These are phyloP conservation scores for Boletus edulis DNA, from an alignment of 768 basidiomycete genomes.

Conservation along the genomic window DNA sequence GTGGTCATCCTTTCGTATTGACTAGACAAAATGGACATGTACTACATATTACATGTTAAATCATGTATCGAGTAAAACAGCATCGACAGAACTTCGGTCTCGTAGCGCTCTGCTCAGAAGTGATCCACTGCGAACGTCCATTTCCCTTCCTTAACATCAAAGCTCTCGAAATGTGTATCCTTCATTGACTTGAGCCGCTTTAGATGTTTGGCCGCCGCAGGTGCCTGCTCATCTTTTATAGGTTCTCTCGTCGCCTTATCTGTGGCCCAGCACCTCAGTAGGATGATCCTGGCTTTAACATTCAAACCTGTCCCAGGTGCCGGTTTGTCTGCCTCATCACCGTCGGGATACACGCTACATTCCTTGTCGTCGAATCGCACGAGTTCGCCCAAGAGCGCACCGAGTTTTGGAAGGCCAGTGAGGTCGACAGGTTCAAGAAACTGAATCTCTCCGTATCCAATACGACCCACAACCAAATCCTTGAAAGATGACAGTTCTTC, in stretches of 20 bases:
- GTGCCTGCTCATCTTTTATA: constrained; percentile 77
- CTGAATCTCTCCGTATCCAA: constrained; percentile 85
- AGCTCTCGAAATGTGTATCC: constrained; percentile 81
- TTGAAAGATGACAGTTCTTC: constrained; percentile 71
- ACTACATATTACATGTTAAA: constrained; percentile 14
- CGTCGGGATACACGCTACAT: constrained; percentile 91
- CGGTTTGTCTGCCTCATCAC: constrained; percentile 82
- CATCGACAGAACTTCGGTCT: not conserved
- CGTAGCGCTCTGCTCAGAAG: constrained; percentile 52
- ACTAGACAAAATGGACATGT: constrained; percentile 17
- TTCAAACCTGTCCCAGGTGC: constrained; percentile 84
- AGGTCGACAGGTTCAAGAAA: constrained; percentile 84
- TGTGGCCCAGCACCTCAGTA: constrained; percentile 82
- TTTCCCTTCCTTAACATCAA: constrained; percentile 75
- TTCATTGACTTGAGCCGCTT: constrained; percentile 83
- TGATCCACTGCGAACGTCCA: constrained; percentile 96
- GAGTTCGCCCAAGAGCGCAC: constrained; percentile 80
- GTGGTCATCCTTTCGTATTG: not conserved
- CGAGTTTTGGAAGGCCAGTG: constrained; percentile 76
- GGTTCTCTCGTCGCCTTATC: constrained; percentile 91
- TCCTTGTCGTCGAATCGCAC: constrained; percentile 90
- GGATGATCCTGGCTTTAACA: constrained; percentile 73
- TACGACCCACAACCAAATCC: constrained; percentile 84
- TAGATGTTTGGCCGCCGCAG: constrained; percentile 66
- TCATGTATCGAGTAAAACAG: not conserved